Evolutionary conservation across 2,329 filamentous ascomycete genomes (phyloP).

Genomic region (Aspergillus viridinutans): DNA sequence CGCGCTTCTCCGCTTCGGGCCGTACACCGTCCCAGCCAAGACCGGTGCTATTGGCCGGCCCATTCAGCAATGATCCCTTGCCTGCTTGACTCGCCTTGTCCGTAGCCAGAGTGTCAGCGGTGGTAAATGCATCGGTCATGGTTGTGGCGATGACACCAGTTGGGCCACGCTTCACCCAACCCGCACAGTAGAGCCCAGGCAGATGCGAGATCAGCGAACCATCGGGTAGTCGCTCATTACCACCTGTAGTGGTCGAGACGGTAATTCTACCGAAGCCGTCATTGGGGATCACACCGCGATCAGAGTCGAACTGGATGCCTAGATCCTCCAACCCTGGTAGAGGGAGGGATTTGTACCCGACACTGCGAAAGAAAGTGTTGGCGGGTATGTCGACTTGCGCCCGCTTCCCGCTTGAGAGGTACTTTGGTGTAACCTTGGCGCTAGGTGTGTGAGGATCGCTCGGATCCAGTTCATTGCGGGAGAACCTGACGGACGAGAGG

Average conservation of each 20-base stretch:
- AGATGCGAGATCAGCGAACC: conserved; percentile 48
- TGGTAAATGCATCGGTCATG: conserved; percentile 90
- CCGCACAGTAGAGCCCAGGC: conserved; percentile 82
- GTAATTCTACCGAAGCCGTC: conserved; percentile 73
- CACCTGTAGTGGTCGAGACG: conserved; percentile 25
- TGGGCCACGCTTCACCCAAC: conserved; percentile 93
- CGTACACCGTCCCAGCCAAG: conserved; percentile 75
- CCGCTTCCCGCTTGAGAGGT: conserved; percentile 47
- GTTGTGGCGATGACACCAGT: conserved; percentile 95
- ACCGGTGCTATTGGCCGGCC: conserved; percentile 36
- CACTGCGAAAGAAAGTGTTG: conserved; percentile 80
- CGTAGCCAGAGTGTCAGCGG: conserved; percentile 74
- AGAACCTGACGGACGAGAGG: conserved; percentile 66
- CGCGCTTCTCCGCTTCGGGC: conserved; percentile 52
- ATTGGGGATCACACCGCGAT: conserved; percentile 73
- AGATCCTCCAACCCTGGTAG: conserved; percentile 69
- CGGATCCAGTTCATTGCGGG: conserved; percentile 46
- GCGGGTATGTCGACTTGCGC: conserved; percentile 54
- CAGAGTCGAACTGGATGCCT: conserved; percentile 72
- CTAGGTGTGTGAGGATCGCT: conserved; percentile 51
- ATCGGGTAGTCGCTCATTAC: conserved; percentile 24
- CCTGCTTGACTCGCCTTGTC: conserved; percentile 58
- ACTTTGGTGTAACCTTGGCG: conserved; percentile 44
- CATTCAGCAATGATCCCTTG: conserved; percentile 45
- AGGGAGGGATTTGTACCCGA: conserved; percentile 82